Evolutionary conservation across 2,329 filamentous ascomycete species (phyloP).

Genomic region (Alternaria sp.): DNA sequence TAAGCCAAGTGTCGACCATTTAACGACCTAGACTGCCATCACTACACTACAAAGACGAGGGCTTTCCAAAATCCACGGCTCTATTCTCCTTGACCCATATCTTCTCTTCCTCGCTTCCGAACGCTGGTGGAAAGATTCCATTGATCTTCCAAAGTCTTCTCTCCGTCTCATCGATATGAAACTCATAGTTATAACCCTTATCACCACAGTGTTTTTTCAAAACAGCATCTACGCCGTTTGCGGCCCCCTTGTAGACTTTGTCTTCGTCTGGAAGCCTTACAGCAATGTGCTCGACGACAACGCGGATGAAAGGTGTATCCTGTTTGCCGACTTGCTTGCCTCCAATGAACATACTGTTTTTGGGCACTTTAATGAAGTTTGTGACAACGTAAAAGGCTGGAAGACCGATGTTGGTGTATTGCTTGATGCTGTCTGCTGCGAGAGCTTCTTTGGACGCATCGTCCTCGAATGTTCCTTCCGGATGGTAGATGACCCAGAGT

Average conservation of each 20-base stretch:
- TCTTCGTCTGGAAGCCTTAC: constrained; percentile 31
- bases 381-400: constrained; percentile 56
- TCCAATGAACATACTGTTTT: constrained; percentile 39
- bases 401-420: constrained; percentile 50
- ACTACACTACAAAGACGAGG: neutral
- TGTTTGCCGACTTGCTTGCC: constrained; percentile 24
- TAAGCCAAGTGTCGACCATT: neutral
- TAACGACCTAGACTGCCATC: neutral
- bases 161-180: constrained; percentile 56
- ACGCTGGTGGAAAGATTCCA: constrained; percentile 49
- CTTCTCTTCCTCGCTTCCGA: constrained; percentile 41
- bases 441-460: constrained; percentile 42
- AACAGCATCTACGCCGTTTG: neutral
- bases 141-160: constrained; percentile 57
- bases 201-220: constrained; percentile 53
- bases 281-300: constrained; percentile 45
- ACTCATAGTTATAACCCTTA: constrained; percentile 57
- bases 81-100: constrained; percentile 42
- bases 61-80: constrained; percentile 1
- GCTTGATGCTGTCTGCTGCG: constrained; percentile 49
- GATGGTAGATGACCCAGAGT: constrained; percentile 54
- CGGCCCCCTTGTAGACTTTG: constrained; percentile 28
- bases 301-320: constrained; percentile 46
- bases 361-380: constrained; percentile 46
- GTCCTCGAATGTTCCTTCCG: constrained; percentile 45